A percentile compares a stretch with the other conserved stretches of the same genome.
Evolutionary conservation across 768 basidiomycete genomes (phyloP).

Genomic region (Tubosaeta sp.): DNA sequence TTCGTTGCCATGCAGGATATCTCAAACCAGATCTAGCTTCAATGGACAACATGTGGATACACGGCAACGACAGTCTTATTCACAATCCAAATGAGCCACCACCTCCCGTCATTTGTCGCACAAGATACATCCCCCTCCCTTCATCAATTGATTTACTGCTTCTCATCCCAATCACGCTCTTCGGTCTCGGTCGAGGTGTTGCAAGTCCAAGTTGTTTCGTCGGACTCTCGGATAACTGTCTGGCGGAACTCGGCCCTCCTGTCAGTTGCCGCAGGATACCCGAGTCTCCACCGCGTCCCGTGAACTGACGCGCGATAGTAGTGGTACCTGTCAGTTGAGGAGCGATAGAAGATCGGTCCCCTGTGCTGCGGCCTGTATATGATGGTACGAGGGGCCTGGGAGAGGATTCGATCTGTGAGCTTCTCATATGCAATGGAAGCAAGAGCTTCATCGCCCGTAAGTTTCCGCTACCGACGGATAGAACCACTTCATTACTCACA

Average conservation of each 20-base stretch:
- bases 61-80: constrained; percentile 12
- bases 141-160: constrained; percentile 61
- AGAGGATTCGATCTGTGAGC: constrained; percentile 51
- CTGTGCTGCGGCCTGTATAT: constrained; percentile 37
- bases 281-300: constrained; percentile 46
- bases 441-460: constrained; percentile 43
- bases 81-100: constrained; percentile 23
- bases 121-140: constrained; percentile 66
- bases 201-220: constrained; percentile 58
- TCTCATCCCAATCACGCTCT: constrained; percentile 73
- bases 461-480: neutral
- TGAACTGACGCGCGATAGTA: constrained; percentile 72
- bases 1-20: constrained; percentile 14
- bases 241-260: constrained; percentile 45
- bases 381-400: constrained; percentile 44
- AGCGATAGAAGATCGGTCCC: constrained; percentile 29
- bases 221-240: constrained; percentile 62
- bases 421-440: constrained; percentile 45
- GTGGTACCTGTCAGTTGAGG: constrained; percentile 69
- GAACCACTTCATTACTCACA: constrained; percentile 39
- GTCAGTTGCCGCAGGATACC: constrained; percentile 53
- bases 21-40: constrained; percentile 8
- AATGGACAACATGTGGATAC: constrained; percentile 13
- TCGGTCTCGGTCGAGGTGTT: constrained; percentile 56
- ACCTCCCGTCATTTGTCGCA: constrained; percentile 73